Evolutionary conservation across 2,329 filamentous ascomycete species (phyloP).

Genomic region (Hawksworthiomyces lignivorus): DNA sequence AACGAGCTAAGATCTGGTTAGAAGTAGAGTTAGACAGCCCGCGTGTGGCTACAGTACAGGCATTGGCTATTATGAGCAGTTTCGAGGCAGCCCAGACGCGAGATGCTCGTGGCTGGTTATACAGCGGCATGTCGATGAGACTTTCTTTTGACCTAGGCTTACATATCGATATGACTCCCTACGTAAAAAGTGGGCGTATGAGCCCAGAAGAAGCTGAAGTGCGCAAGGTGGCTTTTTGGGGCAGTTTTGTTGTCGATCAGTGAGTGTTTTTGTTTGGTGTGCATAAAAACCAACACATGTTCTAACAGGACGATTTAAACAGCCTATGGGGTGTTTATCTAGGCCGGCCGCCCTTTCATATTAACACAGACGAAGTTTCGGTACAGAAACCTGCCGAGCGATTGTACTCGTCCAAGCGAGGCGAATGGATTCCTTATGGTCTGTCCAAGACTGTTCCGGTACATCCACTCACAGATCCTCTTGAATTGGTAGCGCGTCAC

Average conservation of each 20-base stretch:
- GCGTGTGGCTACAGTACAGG: conserved; percentile 38
- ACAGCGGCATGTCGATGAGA: conserved; percentile 37
- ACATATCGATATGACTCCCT: conserved; percentile 30
- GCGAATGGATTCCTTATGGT: conserved; percentile 3
- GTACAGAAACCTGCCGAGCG: conserved; percentile 27
- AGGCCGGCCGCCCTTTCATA: conserved; percentile 30
- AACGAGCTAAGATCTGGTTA: conserved; percentile 33
- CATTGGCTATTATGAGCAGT: conserved; percentile 34
- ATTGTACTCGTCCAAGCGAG: background rate
- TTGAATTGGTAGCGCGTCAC: conserved; percentile 13
- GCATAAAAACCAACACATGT: no score
- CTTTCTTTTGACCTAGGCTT: conserved; percentile 36
- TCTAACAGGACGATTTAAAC: no score
- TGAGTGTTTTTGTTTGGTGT: conserved; percentile 4
- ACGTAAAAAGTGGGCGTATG: conserved; percentile 31
- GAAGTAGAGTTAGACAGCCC: conserved; percentile 39
- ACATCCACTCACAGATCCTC: conserved; percentile 7
- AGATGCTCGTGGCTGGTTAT: conserved; percentile 38
- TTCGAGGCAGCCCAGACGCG: conserved; percentile 36
- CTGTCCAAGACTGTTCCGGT: background rate
- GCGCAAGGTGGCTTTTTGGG: conserved; percentile 33
- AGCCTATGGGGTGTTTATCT: conserved; percentile 35
- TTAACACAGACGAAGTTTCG: conserved; percentile 31
- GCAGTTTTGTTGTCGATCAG: conserved; percentile 30
- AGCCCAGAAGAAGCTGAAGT: conserved; percentile 30